These are phyloP conservation scores for Clausena lansium DNA, from an alignment of 345 rosid species.

Conservation along the genomic window DNA sequence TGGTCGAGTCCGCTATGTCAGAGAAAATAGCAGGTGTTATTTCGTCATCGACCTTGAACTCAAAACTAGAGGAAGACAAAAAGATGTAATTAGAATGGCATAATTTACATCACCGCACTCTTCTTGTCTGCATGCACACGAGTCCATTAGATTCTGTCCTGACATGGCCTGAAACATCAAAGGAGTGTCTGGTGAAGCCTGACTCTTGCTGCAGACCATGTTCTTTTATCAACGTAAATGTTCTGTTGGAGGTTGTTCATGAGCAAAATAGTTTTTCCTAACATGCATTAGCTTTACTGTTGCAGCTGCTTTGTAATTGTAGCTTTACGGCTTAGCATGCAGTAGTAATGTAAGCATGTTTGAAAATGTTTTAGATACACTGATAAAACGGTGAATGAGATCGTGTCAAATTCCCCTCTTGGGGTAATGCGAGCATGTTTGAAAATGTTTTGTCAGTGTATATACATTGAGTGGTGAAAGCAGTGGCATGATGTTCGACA, in stretches of 20 bases:
- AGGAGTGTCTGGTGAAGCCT: not conserved
- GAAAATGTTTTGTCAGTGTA: not conserved
- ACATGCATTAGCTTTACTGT: not conserved
- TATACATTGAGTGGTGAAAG: not conserved
- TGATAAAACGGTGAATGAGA: too few relatives aligned
- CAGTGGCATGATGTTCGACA: not conserved
- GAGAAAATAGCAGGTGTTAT: conserved; percentile 50
- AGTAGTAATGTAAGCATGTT: too few relatives aligned
- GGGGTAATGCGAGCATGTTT: not conserved
- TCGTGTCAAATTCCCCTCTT: too few relatives aligned
- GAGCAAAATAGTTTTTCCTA: not conserved
- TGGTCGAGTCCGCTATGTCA: conserved; percentile 48
- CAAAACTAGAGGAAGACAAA: conserved; percentile 29
- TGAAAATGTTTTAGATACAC: too few relatives aligned
- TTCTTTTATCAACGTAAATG: not conserved
- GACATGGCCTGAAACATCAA: not conserved
- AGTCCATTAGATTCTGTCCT: too few relatives aligned
- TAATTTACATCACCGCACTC: not conserved
- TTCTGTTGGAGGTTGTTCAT: not conserved
- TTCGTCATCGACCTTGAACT: conserved; percentile 54
- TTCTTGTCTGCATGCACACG: not conserved
- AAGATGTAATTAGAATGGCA: conserved; percentile 13
- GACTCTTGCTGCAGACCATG: not conserved
- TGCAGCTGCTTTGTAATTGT: not conserved
- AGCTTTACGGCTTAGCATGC: not conserved